Conservation (phyloP, 306 rosid species). For the Acmispon strigosus region DNA sequence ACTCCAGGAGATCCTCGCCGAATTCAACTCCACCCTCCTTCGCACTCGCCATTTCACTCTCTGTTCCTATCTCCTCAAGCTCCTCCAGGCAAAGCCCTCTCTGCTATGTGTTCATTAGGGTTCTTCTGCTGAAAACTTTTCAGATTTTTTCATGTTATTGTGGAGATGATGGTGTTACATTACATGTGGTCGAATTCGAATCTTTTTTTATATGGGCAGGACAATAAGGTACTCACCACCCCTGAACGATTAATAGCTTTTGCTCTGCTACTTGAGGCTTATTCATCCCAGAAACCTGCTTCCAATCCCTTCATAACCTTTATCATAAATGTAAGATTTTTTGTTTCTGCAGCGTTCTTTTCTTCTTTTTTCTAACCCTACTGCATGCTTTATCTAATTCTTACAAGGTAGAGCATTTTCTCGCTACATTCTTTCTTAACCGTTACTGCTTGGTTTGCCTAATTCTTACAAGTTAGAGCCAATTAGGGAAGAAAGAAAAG, state of each 20-base stretch:
- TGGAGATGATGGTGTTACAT: not conserved
- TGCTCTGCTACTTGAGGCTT: conserved; percentile 62
- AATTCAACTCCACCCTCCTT: conserved; percentile 53
- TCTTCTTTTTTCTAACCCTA: not conserved
- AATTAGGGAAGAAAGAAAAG: not conserved
- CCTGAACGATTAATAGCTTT: conserved; percentile 67
- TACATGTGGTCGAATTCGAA: conserved; percentile 7
- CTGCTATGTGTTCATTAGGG: not conserved
- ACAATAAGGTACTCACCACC: conserved; percentile 26
- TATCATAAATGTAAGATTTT: conserved; percentile 56
- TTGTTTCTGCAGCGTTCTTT: not conserved
- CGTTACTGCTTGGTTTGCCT: no score
- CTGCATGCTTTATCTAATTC: not conserved
- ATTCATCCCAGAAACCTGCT: conserved; percentile 64
- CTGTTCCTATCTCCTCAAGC: conserved; percentile 60
- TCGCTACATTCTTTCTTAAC: no score
- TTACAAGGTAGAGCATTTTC: no score
- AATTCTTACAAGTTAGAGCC: not conserved
- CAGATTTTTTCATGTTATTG: not conserved
- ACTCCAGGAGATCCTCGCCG: conserved; percentile 50
- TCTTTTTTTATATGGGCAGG: conserved; percentile 17
- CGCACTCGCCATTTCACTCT: conserved; percentile 49
- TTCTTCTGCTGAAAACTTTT: not conserved
- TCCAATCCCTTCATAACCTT: conserved; percentile 71
- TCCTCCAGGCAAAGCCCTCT: conserved; percentile 46